phyloP scores from a whole-genome alignment of 1,284 basidiomycete genomes.

The Puccinia hordei region DNA sequence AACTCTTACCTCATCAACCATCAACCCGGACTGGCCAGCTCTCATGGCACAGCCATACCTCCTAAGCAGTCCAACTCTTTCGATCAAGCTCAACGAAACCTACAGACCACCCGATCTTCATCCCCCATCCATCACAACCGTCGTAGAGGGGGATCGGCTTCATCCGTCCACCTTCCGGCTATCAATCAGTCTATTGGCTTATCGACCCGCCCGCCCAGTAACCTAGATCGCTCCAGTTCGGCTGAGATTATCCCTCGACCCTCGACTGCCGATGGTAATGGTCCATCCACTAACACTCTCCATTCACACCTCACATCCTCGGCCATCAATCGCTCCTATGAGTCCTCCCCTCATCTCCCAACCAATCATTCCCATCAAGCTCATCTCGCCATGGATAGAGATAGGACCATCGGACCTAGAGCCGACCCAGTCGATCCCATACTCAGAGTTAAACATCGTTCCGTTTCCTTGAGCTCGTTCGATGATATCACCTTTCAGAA shows the following conservation, averaged over 20 bases:
- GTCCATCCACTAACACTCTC: neutral
- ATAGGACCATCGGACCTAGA: neutral
- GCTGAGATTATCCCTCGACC: neutral
- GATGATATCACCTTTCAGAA: conserved; percentile 10
- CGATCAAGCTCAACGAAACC: neutral
- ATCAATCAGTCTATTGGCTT: neutral
- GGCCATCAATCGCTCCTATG: conserved; percentile 20
- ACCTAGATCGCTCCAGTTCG: neutral
- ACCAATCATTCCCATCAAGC: neutral
- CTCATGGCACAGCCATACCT: neutral
- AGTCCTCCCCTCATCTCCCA: conserved; percentile 35
- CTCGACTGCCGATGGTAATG: conserved; percentile 17
- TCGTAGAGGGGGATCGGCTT: conserved; percentile 28
- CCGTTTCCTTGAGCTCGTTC: conserved; percentile 1
- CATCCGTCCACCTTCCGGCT: conserved; percentile 1
- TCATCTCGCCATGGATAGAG: neutral
- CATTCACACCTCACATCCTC: conserved; percentile 2
- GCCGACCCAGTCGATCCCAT: conserved; percentile 5
- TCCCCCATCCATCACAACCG: neutral
- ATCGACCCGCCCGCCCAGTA: neutral
- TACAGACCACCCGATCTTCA: conserved; percentile 21
- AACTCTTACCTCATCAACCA: conserved; percentile 8
- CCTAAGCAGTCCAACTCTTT: conserved; percentile 1
- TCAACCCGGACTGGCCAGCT: conserved; percentile 1
- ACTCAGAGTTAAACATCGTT: neutral